These are phyloP conservation scores for Lipomyces oligophaga DNA, from an alignment of 805 yeast species.

Conservation along the genomic window DNA sequence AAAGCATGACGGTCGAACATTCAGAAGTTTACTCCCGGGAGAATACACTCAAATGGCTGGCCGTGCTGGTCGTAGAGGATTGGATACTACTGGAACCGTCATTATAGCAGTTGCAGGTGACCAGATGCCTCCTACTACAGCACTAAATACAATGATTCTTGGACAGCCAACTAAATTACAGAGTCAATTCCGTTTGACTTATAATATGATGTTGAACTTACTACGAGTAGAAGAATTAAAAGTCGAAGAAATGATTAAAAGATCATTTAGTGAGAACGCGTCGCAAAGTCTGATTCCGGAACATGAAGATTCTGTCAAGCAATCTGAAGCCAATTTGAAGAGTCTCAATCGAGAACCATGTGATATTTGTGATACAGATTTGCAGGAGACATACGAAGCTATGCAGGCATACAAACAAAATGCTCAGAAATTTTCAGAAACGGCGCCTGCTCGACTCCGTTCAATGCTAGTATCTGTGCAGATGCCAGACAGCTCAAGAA, in stretches of 20 bases:
- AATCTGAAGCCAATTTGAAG: constrained; percentile 48
- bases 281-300: constrained; percentile 83
- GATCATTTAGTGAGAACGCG: constrained; percentile 88
- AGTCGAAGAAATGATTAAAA: constrained; percentile 98
- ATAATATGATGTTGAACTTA: constrained; percentile 89
- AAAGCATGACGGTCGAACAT: constrained; percentile 85
- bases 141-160: constrained; percentile 71
- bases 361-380: constrained; percentile 42
- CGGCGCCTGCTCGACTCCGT: constrained; percentile 46
- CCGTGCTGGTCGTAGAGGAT: constrained; percentile 96
- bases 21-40: constrained; percentile 84
- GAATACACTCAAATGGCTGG: constrained; percentile 99
- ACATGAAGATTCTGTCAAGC: constrained; percentile 63
- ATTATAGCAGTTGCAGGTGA: constrained; percentile 67
- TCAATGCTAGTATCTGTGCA: constrained; percentile 41
- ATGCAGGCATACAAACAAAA: constrained; percentile 48
- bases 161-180: constrained; percentile 88
- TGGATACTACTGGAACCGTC: constrained; percentile 91
- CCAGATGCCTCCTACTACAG: constrained; percentile 32
- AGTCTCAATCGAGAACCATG: constrained; percentile 38
- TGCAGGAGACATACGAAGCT: constrained; percentile 46
- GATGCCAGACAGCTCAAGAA: constrained; percentile 20
- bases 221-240: constrained; percentile 88
- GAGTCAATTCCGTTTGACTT: constrained; percentile 90
- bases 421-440: constrained; percentile 45